A percentile compares a stretch with the other conserved stretches of the same genome.
These are phyloP conservation scores for Mortierella sp. DNA, from an alignment of 371 early-diverging fungal species.

Conservation along the genomic window DNA sequence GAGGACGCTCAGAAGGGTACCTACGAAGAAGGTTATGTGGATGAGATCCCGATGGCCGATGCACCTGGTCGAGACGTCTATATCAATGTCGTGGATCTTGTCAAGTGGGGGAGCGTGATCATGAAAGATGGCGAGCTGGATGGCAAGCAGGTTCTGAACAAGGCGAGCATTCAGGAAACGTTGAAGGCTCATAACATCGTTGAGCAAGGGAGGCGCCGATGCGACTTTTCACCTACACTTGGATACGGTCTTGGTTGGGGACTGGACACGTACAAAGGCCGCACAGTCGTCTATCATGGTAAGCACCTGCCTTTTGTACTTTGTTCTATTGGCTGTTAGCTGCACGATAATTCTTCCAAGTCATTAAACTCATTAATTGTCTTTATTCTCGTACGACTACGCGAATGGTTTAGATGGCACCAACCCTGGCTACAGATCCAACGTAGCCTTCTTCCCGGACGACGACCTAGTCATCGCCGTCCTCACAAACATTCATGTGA, in stretches of 20 bases:
- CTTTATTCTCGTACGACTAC: no score
- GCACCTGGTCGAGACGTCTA: conserved; percentile 30
- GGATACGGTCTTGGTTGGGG: conserved; percentile 21
- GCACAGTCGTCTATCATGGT: conserved; percentile 11
- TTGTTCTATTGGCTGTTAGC: no score
- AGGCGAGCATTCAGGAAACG: conserved; percentile 18
- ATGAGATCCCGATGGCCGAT: neutral
- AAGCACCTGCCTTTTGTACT: neutral
- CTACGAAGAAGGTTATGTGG: neutral
- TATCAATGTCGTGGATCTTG: conserved; percentile 25
- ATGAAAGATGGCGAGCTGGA: conserved; percentile 17
- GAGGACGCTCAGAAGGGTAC: neutral
- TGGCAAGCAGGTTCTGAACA: conserved; percentile 25
- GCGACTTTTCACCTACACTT: neutral
- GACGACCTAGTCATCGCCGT: conserved; percentile 19
- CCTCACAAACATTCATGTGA: conserved; percentile 7
- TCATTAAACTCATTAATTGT: no score
- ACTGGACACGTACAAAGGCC: conserved; percentile 18
- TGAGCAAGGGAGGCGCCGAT: neutral
- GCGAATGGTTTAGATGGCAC: no score
- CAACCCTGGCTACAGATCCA: neutral
- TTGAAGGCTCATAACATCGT: neutral
- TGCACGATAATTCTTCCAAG: no score
- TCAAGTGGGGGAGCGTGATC: conserved; percentile 15
- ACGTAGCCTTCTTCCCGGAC: conserved; percentile 16